phyloP scores from a whole-genome alignment of 345 rosid genomes.

The thale cress (Arabidopsis thaliana) region TAIR10.1 NC_003076.8:5269501-5270000 shows the following conservation, averaged over 20 bases:
- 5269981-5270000: conserved; percentile 38
- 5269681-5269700: conserved; percentile 83
- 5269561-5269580: conserved; percentile 92
- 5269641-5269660: conserved; percentile 93
- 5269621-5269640: conserved; percentile 79
- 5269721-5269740: neutral
- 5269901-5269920: conserved; percentile 58
- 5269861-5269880: conserved; percentile 87
- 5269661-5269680: conserved; percentile 74
- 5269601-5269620: conserved; percentile 84
- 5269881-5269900: conserved; percentile 85
- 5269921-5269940: conserved; percentile 37
- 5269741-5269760: neutral
- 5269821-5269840: conserved; percentile 81
- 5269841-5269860: conserved; percentile 78
- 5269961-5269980: conserved; percentile 45
- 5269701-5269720: conserved; percentile 50
- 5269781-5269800: conserved; percentile 51
- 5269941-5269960: conserved; percentile 33
- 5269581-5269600: conserved; percentile 83
- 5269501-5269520: conserved; percentile 44
- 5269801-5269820: conserved; percentile 83
- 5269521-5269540: conserved; percentile 76
- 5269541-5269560: conserved; percentile 88
- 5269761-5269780: neutral